phyloP scores from a whole-genome alignment of 1,284 basidiomycete species.

The Kwoniella shivajii region DNA sequence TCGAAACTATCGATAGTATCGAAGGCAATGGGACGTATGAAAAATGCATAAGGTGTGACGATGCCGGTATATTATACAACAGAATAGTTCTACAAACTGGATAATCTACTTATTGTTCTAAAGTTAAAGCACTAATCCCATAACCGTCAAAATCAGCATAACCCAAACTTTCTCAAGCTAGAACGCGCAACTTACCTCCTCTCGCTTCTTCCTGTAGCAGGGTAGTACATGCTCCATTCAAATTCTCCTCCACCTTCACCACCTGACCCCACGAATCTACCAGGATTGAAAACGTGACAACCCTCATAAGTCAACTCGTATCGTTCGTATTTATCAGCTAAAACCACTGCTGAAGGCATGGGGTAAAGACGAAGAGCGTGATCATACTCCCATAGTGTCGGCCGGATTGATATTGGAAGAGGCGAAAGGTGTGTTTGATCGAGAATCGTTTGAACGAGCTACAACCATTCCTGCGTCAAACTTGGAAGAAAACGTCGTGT shows the following conservation, averaged over 20 bases:
- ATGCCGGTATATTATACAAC: too few relatives aligned
- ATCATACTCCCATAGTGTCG: slow-evolving; percentile 87
- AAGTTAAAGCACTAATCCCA: slow-evolving; percentile 34
- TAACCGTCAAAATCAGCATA: slow-evolving; percentile 3
- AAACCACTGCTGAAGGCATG: slow-evolving; percentile 87
- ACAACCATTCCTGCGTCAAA: too few relatives aligned
- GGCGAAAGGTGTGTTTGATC: slow-evolving; percentile 92
- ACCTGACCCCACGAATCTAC: slow-evolving; percentile 73
- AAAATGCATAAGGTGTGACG: too few relatives aligned
- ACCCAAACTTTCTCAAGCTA: background rate
- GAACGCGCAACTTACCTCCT: slow-evolving; percentile 45
- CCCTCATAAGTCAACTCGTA: slow-evolving; percentile 97
- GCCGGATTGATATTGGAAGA: slow-evolving; percentile 77
- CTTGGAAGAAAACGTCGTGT: background rate
- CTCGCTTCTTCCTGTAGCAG: slow-evolving; percentile 55
- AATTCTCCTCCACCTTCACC: slow-evolving; percentile 58
- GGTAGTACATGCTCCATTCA: slow-evolving; percentile 85
- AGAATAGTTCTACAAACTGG: too few relatives aligned
- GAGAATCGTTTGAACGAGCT: slow-evolving; percentile 91
- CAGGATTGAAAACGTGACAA: slow-evolving; percentile 98
- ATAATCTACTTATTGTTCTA: too few relatives aligned
- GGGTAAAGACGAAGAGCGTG: slow-evolving; percentile 92
- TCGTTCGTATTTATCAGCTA: slow-evolving; percentile 95
- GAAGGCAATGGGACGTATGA: too few relatives aligned
- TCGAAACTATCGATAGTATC: too few relatives aligned